Conservation (phyloP, 2,329 filamentous ascomycete genomes). For the Alternaria solani region DNA sequence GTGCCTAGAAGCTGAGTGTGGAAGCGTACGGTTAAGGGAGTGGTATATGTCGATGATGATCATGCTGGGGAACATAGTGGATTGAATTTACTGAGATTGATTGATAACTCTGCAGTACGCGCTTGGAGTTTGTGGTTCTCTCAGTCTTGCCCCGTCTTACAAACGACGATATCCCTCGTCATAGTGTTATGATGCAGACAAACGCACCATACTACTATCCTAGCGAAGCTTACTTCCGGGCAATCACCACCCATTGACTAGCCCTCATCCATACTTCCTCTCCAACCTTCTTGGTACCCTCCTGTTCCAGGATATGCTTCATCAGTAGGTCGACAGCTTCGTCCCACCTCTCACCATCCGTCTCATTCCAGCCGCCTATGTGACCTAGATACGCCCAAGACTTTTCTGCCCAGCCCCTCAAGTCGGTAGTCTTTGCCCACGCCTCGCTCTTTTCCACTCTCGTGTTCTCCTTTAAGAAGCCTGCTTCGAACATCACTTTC, state of each 20-base stretch:
- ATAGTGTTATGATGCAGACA: background rate
- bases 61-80: background rate
- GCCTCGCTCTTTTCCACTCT: slow-evolving; percentile 36
- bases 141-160: background rate
- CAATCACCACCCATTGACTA: slow-evolving; percentile 42
- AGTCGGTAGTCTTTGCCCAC: slow-evolving; percentile 27
- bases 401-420: slow-evolving; percentile 39
- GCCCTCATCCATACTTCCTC: slow-evolving; percentile 39
- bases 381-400: slow-evolving; percentile 42
- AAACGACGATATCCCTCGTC: background rate
- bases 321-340: slow-evolving; percentile 36
- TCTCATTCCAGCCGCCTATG: slow-evolving; percentile 35
- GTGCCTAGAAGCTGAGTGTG: background rate
- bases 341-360: slow-evolving; percentile 41
- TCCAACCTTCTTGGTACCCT: slow-evolving; percentile 31
- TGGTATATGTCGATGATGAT: background rate
- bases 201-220: background rate
- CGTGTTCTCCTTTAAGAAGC: slow-evolving; percentile 34
- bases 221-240: slow-evolving; percentile 24
- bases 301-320: slow-evolving; percentile 25
- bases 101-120: background rate
- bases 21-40: background rate
- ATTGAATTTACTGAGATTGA: background rate
- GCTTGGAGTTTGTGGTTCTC: background rate
- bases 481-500: slow-evolving; percentile 39